phyloP scores from a whole-genome alignment of 768 basidiomycete species.

The Termitomyces sp. region DNA sequence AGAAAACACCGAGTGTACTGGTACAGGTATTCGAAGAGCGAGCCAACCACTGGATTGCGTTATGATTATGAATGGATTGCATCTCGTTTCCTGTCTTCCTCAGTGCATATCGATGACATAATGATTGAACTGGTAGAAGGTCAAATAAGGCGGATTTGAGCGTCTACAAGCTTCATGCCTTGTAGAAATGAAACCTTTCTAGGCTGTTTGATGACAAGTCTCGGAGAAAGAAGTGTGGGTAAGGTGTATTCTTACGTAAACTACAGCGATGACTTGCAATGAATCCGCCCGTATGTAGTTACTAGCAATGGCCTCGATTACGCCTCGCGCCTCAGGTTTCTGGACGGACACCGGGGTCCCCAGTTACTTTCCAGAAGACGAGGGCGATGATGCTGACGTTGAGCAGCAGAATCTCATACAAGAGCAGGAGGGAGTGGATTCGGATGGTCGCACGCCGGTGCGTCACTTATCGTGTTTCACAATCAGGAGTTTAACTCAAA shows the following conservation, averaged over 20 bases:
- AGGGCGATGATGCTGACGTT: slow-evolving; percentile 21
- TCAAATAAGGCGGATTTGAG: no score
- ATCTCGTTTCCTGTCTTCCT: no score
- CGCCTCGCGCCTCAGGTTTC: slow-evolving; percentile 45
- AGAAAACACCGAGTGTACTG: no score
- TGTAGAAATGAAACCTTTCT: no score
- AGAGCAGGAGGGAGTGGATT: slow-evolving; percentile 19
- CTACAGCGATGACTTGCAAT: no score
- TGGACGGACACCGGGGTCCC: slow-evolving; percentile 38
- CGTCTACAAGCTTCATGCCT: no score
- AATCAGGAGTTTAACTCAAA: not conserved
- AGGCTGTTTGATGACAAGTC: not conserved
- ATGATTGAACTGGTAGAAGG: not conserved
- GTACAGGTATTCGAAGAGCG: not conserved
- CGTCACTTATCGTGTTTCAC: slow-evolving; percentile 4
- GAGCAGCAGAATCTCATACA: slow-evolving; percentile 29
- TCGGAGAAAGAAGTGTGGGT: no score
- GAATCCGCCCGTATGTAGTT: no score
- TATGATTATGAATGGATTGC: not conserved
- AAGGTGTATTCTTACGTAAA: no score
- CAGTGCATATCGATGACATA: not conserved
- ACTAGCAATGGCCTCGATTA: slow-evolving; percentile 39
- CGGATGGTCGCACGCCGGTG: slow-evolving; percentile 49
- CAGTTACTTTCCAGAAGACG: slow-evolving; percentile 37
- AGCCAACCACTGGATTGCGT: not conserved